Base-by-base conservation (phyloP, 2,329 filamentous ascomycete genomes). In the Pseudocercospora vitis region DNA sequence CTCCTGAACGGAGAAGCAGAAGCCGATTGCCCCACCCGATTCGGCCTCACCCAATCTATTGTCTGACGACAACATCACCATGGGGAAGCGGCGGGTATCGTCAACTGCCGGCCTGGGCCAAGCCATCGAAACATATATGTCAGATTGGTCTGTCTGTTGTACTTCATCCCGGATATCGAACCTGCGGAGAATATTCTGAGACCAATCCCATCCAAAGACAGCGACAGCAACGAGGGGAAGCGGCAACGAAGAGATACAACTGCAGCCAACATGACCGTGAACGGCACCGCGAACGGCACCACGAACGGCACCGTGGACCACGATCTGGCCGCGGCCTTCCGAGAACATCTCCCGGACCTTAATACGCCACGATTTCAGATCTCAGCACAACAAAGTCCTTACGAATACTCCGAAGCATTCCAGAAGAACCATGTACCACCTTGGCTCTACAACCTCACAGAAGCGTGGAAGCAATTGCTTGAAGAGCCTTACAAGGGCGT, bases 401-500 rank as follows among this genome's bases (percentile, higher is more conserved):
- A 83, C 48, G 77, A 80, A 50, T 87, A 88, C 52, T 82, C 82
- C 1, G 58, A 60, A 48, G 58, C 61, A 11, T 62, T 65, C 21
- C 58, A 60, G 44, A 48, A 59, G 0, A 63, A 49, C 31, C 59
- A 63, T 24, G 51, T 62, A 14, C 65, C 65, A 2, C 65, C 65
- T 2, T 67, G 65, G 65, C 52, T 62, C 5, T 63, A 58, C 56
- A 55, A 58, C 39, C 47, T 61, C 21, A 63, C 58, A 12, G 48
- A 58, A 46, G 53, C 56, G 28, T 64, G 61, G 59, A 53, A 59
- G 28, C 50, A 49, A 23, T 50, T 67, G 19, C 60, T 68, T 1
- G 64, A 82, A 51, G 85, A 89, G 70, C 86, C 87, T 0, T 90
- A 82, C 68, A 83, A 81, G 63, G 87, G 87, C 19, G 75, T 91